phyloP scores from a whole-genome alignment of 768 basidiomycete species.

The Postia placenta region DNA sequence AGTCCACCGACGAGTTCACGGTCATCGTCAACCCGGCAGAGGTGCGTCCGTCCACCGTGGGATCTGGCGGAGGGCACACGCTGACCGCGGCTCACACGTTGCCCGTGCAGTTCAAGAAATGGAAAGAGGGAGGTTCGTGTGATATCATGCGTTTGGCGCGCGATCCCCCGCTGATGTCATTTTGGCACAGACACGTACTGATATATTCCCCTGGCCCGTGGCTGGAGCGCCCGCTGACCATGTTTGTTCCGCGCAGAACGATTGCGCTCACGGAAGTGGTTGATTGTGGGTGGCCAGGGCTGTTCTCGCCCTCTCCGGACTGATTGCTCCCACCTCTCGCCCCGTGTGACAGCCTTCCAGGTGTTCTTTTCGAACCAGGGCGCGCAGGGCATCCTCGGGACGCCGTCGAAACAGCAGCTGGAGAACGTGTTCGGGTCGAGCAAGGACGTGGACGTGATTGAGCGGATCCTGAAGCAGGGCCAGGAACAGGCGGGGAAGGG shows the following conservation, averaged over 20 bases:
- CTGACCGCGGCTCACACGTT: not conserved
- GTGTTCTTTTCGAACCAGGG: slow-evolving; percentile 72
- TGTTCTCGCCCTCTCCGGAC: too few relatives aligned
- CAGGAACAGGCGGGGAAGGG: slow-evolving; percentile 48
- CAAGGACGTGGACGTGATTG: slow-evolving; percentile 60
- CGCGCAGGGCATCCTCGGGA: slow-evolving; percentile 66
- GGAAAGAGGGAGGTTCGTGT: slow-evolving; percentile 70
- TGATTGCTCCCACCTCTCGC: not conserved
- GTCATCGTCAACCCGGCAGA: slow-evolving; percentile 59
- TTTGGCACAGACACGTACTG: slow-evolving; percentile 57
- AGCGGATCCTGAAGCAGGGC: slow-evolving; percentile 57
- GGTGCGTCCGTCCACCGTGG: slow-evolving; percentile 35
- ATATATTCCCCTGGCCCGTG: not conserved
- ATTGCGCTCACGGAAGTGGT: slow-evolving; percentile 72
- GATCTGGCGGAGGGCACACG: not conserved
- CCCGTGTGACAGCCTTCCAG: slow-evolving; percentile 49
- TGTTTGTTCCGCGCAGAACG: slow-evolving; percentile 35
- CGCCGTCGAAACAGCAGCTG: slow-evolving; percentile 79
- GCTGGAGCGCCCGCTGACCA: slow-evolving; percentile 8
- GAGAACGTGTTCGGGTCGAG: slow-evolving; percentile 63
- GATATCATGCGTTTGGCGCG: slow-evolving; percentile 11
- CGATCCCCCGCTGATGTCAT: slow-evolving; percentile 8
- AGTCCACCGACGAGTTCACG: slow-evolving; percentile 67
- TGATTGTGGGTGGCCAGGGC: slow-evolving; percentile 52
- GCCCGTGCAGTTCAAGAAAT: slow-evolving; percentile 59